A percentile compares a stretch with the other conserved stretches of the same genome.
Conservation (phyloP, 148 eudicot genomes). For the Heliosperma pusillum region DNA sequence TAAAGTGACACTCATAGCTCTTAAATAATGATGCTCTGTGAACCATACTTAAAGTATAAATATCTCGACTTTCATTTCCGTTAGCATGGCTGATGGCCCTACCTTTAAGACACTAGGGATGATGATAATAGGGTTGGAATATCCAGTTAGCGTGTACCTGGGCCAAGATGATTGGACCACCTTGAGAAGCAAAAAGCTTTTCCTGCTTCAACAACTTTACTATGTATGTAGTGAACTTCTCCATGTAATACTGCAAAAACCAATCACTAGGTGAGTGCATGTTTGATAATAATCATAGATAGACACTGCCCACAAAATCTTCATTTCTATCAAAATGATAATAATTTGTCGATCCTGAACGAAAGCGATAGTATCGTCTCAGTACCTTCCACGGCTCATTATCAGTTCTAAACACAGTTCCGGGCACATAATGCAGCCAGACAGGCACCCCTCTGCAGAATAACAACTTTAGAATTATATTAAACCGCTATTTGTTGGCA, state of each 20-base stretch:
- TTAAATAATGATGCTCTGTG: too few species aligned
- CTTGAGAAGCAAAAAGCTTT: slow-evolving; percentile 91
- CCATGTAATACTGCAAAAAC: slow-evolving; percentile 76
- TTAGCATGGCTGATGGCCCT: too few species aligned
- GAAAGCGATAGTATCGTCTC: too few species aligned
- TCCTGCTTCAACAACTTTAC: slow-evolving; percentile 92
- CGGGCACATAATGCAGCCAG: slow-evolving; percentile 93
- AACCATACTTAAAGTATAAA: too few species aligned
- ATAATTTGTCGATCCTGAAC: neutral
- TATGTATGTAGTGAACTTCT: slow-evolving; percentile 77
- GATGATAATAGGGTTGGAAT: too few species aligned
- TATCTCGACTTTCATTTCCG: too few species aligned
- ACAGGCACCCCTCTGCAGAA: slow-evolving; percentile 82
- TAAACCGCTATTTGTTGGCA: too few species aligned
- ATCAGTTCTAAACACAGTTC: slow-evolving; percentile 87
- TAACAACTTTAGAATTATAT: neutral
- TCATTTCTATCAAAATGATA: neutral
- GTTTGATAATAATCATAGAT: too few species aligned
- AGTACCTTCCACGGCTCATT: slow-evolving; percentile 89
- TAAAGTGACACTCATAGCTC: too few species aligned
- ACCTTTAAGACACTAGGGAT: too few species aligned
- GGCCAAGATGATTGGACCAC: slow-evolving; percentile 97
- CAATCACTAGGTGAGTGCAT: neutral
- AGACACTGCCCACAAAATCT: neutral
- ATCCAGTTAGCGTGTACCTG: too few species aligned